These are phyloP conservation scores for Elaeis oleifera DNA, from an alignment of 202 grass and related monocot genomes.

Conservation along the genomic window DNA sequence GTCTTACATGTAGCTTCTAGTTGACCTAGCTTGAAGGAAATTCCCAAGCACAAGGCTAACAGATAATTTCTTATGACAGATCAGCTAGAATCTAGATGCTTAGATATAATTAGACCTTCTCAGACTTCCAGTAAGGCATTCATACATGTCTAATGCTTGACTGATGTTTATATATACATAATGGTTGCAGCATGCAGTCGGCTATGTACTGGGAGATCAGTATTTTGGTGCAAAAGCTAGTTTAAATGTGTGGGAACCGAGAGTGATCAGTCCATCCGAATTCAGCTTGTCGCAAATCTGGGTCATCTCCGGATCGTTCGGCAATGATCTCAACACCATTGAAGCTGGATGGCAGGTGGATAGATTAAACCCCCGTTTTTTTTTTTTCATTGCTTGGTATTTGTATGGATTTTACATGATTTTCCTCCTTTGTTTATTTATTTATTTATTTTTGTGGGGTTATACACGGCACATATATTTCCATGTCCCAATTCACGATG, in stretches of 20 bases:
- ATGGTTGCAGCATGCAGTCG: neutral
- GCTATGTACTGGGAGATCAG: conserved; percentile 19
- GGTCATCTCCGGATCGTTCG: conserved; percentile 65
- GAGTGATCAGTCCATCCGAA: conserved; percentile 49
- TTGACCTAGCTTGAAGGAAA: conserved; percentile 17
- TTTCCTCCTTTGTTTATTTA: too few relatives aligned
- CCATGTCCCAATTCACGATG: too few relatives aligned
- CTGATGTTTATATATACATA: neutral
- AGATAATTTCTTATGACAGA: conserved; percentile 11
- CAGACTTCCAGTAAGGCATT: conserved; percentile 20
- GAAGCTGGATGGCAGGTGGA: conserved; percentile 89
- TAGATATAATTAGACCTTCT: neutral
- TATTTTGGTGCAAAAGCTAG: conserved; percentile 60
- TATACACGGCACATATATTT: too few relatives aligned
- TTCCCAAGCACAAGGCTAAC: conserved; percentile 11
- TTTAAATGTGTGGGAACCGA: conserved; percentile 74
- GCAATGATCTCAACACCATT: conserved; percentile 84
- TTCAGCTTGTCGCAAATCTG: conserved; percentile 95
- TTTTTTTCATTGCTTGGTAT: neutral
- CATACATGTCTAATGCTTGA: conserved; percentile 12
- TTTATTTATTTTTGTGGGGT: too few relatives aligned
- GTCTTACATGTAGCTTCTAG: neutral
- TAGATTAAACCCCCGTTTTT: neutral
- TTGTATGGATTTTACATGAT: conserved; percentile 1
- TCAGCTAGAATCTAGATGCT: conserved; percentile 30